A percentile compares a stretch with the other conserved stretches of the same genome.
Conservation (phyloP, 441 rosid genomes). For the Pelargonium citronellum region DNA sequence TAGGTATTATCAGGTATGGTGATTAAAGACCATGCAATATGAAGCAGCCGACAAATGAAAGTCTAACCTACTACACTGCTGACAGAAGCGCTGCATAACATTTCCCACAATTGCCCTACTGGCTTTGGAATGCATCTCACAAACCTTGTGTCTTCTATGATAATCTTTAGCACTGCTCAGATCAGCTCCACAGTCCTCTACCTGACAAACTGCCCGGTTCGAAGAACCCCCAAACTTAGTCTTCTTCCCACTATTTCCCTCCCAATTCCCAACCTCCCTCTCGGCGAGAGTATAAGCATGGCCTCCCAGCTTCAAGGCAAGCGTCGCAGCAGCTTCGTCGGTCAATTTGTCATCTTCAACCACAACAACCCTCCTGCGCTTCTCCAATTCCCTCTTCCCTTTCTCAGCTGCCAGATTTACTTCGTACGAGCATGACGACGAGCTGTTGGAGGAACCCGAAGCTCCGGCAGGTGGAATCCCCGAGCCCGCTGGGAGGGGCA, state of each 20-base stretch:
- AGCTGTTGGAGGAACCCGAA: constrained; percentile 50
- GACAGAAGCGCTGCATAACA: constrained; percentile 95
- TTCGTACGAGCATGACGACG: constrained; percentile 82
- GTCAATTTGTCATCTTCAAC: constrained; percentile 44
- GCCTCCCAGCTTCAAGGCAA: constrained; percentile 62
- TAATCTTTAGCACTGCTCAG: constrained; percentile 86
- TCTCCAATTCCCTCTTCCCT: constrained; percentile 59
- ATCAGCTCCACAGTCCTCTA: constrained; percentile 88
- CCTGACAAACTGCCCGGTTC: constrained; percentile 78
- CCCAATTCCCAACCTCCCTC: constrained; percentile 44
- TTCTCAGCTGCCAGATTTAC: constrained; percentile 41
- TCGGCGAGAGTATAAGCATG: constrained; percentile 39
- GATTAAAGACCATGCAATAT: too few relatives aligned
- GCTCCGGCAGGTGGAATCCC: constrained; percentile 38
- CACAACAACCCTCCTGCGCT: constrained; percentile 63
- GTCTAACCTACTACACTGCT: constrained; percentile 94
- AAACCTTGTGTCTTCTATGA: constrained; percentile 91
- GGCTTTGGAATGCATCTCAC: constrained; percentile 93
- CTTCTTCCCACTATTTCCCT: constrained; percentile 58
- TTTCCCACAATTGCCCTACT: constrained; percentile 79
- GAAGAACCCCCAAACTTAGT: constrained; percentile 52
- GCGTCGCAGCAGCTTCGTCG: constrained; percentile 41
- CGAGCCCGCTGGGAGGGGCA: constrained; percentile 37
- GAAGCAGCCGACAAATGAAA: background rate
- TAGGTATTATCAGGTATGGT: too few relatives aligned